Evolutionary conservation across 495 filamentous ascomycete genomes (phyloP).

Genomic region (Penicillium crystallinum): DNA sequence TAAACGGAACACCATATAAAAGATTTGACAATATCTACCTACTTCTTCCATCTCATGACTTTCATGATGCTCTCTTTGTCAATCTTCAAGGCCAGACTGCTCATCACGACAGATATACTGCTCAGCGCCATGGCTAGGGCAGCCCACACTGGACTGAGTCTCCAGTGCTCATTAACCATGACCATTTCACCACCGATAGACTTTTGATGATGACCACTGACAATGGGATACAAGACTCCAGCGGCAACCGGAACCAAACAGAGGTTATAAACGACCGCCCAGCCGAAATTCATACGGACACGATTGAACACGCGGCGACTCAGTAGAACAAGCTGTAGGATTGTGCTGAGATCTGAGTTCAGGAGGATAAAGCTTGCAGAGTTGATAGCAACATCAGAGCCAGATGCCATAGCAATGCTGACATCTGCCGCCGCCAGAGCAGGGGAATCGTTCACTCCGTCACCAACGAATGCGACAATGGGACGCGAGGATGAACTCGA

Average conservation of each 20-base stretch:
- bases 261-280: conserved; percentile 84
- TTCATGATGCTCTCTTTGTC: conserved; percentile 23
- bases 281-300: conserved; percentile 81
- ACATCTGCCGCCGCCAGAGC: conserved; percentile 77
- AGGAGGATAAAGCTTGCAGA: conserved; percentile 84
- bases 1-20: not conserved
- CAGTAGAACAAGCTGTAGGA: conserved; percentile 70
- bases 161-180: conserved; percentile 34
- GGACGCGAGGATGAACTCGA: conserved; percentile 10
- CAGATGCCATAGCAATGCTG: conserved; percentile 77
- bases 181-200: conserved; percentile 20
- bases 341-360: conserved; percentile 59
- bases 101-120: conserved; percentile 73
- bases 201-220: conserved; percentile 43
- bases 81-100: conserved; percentile 62
- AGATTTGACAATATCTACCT: not conserved
- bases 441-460: conserved; percentile 87
- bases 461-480: conserved; percentile 65
- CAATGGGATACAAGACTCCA: conserved; percentile 70
- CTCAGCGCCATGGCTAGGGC: conserved; percentile 82
- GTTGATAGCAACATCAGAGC: conserved; percentile 78
- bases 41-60: conserved; percentile 12
- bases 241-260: conserved; percentile 78
- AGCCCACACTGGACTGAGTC: conserved; percentile 79
- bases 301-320: conserved; percentile 67